phyloP scores from a whole-genome alignment of 2,329 filamentous ascomycete species.

The Colletotrichum magnum region DNA sequence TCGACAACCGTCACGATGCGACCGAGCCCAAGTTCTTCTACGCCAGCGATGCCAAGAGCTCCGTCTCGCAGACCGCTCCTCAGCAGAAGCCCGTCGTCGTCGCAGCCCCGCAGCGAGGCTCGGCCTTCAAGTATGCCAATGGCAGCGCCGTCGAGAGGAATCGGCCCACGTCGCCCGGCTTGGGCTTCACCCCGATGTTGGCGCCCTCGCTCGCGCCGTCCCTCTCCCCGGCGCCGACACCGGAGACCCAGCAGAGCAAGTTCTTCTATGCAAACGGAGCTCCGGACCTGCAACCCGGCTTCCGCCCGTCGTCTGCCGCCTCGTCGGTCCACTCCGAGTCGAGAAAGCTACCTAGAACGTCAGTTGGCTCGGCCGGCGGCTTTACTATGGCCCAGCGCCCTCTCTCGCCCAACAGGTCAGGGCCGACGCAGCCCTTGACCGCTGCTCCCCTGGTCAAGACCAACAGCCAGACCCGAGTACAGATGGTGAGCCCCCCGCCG shows the following conservation, averaged over 20 bases:
- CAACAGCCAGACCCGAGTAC: conserved; percentile 47
- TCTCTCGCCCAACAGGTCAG: conserved; percentile 64
- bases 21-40: conserved; percentile 88
- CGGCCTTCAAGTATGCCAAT: conserved; percentile 72
- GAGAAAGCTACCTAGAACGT: conserved; percentile 54
- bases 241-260: conserved; percentile 66
- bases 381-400: conserved; percentile 57
- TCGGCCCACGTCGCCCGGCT: conserved; percentile 49
- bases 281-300: conserved; percentile 62
- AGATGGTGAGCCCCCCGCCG: conserved; percentile 54
- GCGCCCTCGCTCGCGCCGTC: conserved; percentile 47
- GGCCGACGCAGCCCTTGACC: conserved; percentile 41
- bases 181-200: conserved; percentile 32
- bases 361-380: conserved; percentile 39
- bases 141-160: conserved; percentile 57
- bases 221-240: conserved; percentile 50
- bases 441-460: conserved; percentile 30
- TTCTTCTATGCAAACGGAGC: conserved; percentile 83
- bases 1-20: conserved; percentile 45
- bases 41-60: conserved; percentile 79
- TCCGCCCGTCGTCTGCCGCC: conserved; percentile 51
- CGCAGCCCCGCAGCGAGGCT: conserved; percentile 59
- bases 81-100: conserved; percentile 40
- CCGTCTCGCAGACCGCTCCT: conserved; percentile 27
- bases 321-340: conserved; percentile 62